phyloP scores from a whole-genome alignment of 2,329 filamentous ascomycete genomes.

The Bipolaris victoriae region DNA sequence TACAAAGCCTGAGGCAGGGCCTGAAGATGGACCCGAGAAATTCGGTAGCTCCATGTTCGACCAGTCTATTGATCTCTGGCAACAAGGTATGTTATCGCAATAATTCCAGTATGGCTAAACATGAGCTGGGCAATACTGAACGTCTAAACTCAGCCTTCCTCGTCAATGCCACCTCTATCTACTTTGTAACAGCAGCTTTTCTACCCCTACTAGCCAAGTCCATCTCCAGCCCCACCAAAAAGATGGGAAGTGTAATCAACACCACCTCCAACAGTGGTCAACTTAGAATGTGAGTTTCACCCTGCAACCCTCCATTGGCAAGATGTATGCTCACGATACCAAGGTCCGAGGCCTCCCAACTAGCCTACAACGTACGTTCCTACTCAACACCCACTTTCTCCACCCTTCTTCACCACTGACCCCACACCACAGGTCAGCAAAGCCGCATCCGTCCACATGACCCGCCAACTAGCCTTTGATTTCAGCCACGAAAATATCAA shows the following conservation, averaged over 20 bases:
- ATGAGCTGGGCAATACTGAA: background rate
- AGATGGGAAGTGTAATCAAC: background rate
- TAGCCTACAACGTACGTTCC: background rate
- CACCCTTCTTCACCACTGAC: background rate
- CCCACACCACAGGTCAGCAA: background rate
- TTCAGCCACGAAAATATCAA: conserved; percentile 1
- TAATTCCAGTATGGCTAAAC: background rate
- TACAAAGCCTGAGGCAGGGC: background rate
- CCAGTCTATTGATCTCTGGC: conserved; percentile 2
- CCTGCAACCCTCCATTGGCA: background rate
- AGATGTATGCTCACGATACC: background rate
- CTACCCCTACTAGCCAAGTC: background rate
- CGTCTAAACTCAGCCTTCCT: background rate
- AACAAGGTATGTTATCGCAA: background rate
- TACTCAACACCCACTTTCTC: background rate
- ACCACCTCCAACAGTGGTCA: background rate
- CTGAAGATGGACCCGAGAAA: background rate
- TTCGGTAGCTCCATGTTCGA: conserved; percentile 1
- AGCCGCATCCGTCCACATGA: background rate
- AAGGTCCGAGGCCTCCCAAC: background rate
- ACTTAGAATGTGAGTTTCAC: background rate
- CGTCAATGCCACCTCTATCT: background rate
- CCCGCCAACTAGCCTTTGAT: conserved; percentile 1
- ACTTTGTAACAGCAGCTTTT: conserved; percentile 1
- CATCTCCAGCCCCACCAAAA: background rate